A percentile compares a stretch with the other conserved stretches of the same genome.
Evolutionary conservation across 2,329 filamentous ascomycete species (phyloP).

Genomic region (Rhinocladiella similis): DNA sequence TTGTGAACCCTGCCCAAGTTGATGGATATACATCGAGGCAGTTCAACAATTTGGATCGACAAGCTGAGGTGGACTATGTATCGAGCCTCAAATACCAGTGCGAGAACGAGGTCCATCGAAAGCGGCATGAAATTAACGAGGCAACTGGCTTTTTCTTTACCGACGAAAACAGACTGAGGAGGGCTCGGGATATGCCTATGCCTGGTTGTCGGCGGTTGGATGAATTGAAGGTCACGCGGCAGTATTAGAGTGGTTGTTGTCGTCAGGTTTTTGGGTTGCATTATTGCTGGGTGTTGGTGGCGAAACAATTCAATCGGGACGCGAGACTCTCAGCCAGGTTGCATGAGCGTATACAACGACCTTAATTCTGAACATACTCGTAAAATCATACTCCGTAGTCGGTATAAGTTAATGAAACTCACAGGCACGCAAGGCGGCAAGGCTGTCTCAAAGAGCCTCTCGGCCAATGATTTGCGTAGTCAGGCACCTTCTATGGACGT

Average conservation of each 20-base stretch:
- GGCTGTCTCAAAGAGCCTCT: no score
- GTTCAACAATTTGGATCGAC: slow-evolving; percentile 71
- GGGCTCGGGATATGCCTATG: slow-evolving; percentile 64
- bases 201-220: slow-evolving; percentile 59
- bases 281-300: slow-evolving; percentile 22
- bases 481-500: not conserved
- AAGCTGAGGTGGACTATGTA: slow-evolving; percentile 73
- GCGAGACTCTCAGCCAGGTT: not conserved
- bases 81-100: slow-evolving; percentile 69
- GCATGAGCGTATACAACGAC: not conserved
- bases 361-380: not conserved
- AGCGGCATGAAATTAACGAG: slow-evolving; percentile 69
- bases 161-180: slow-evolving; percentile 75
- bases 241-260: slow-evolving; percentile 29
- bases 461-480: no score
- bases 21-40: slow-evolving; percentile 68
- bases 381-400: no score
- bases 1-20: slow-evolving; percentile 76
- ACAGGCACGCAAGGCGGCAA: no score
- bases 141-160: slow-evolving; percentile 86
- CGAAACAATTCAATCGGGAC: not conserved
- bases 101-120: slow-evolving; percentile 67
- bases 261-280: slow-evolving; percentile 1
- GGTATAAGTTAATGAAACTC: no score
- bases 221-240: slow-evolving; percentile 43